These are phyloP conservation scores for Colletotrichum euphorbiae DNA, from an alignment of 2,329 filamentous ascomycete genomes.

Conservation along the genomic window DNA sequence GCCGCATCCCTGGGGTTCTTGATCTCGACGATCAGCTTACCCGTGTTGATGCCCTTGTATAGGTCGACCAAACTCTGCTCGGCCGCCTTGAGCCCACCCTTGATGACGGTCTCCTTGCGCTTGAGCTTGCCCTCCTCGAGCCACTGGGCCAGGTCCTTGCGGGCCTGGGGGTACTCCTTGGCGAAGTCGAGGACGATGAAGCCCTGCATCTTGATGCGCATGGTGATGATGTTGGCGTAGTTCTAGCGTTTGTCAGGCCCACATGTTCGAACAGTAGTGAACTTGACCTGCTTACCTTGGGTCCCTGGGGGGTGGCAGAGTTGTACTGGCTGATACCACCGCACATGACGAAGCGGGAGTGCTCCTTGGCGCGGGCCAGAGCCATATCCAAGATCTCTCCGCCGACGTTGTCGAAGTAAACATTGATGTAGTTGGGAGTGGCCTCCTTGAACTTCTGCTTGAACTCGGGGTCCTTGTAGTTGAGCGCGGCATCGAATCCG, in stretches of 20 bases:
- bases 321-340: constrained; percentile 80
- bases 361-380: constrained; percentile 70
- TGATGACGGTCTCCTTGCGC: constrained; percentile 76
- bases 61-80: constrained; percentile 73
- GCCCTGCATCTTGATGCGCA: constrained; percentile 73
- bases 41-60: constrained; percentile 77
- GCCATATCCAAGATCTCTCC: constrained; percentile 77
- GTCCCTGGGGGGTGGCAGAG: constrained; percentile 63
- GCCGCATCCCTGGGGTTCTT: constrained; percentile 49
- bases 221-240: constrained; percentile 62
- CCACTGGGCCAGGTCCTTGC: constrained; percentile 73
- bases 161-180: constrained; percentile 67
- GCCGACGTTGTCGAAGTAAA: constrained; percentile 81
- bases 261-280: not conserved
- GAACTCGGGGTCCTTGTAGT: constrained; percentile 76
- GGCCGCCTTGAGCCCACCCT: constrained; percentile 74
- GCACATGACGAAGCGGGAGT: constrained; percentile 77
- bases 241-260: constrained; percentile 52
- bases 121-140: constrained; percentile 78
- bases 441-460: constrained; percentile 68
- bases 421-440: constrained; percentile 70
- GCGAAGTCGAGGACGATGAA: constrained; percentile 80
- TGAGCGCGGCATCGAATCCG: constrained; percentile 74
- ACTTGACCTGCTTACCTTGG: constrained; percentile 52
- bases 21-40: constrained; percentile 70